A percentile compares a stretch with the other conserved stretches of the same genome.
Conservation (phyloP, 805 yeast genomes). For the Teunomyces stri region DNA sequence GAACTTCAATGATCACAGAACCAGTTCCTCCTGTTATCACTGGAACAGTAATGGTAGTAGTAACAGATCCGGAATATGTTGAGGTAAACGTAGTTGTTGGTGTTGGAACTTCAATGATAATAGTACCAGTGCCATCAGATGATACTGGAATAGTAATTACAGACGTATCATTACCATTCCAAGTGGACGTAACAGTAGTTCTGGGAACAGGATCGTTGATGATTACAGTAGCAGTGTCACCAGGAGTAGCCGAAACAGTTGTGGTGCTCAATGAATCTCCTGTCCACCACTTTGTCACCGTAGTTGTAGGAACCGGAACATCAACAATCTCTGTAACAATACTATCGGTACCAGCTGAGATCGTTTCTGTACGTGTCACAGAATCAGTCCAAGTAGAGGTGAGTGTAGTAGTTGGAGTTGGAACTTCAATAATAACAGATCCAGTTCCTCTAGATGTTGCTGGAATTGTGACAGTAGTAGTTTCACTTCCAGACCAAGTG, state of each 20-base stretch:
- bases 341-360: constrained; percentile 2
- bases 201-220: constrained; percentile 14
- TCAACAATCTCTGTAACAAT: constrained; percentile 12
- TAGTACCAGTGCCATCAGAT: constrained; percentile 7
- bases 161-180: constrained; percentile 13
- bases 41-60: constrained; percentile 17
- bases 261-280: constrained; percentile 14
- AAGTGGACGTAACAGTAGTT: constrained; percentile 13
- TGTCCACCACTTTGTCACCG: constrained; percentile 15
- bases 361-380: constrained; percentile 16
- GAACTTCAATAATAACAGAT: neutral
- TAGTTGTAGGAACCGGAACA: constrained; percentile 13
- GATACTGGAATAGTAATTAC: constrained; percentile 15
- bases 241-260: constrained; percentile 11
- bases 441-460: too few species aligned
- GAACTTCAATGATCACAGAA: constrained; percentile 13
- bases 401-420: too few species aligned
- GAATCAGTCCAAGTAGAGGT: constrained; percentile 18
- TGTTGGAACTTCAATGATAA: constrained; percentile 12
- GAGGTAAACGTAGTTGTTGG: constrained; percentile 16
- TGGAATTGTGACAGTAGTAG: too few species aligned
- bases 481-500: constrained; percentile 17
- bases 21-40: constrained; percentile 1
- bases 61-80: constrained; percentile 13
- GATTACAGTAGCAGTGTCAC: constrained; percentile 10